These are phyloP conservation scores for Chondrus crispus DNA, from an alignment of 23 red algal species.

Conservation along the genomic window DNA sequence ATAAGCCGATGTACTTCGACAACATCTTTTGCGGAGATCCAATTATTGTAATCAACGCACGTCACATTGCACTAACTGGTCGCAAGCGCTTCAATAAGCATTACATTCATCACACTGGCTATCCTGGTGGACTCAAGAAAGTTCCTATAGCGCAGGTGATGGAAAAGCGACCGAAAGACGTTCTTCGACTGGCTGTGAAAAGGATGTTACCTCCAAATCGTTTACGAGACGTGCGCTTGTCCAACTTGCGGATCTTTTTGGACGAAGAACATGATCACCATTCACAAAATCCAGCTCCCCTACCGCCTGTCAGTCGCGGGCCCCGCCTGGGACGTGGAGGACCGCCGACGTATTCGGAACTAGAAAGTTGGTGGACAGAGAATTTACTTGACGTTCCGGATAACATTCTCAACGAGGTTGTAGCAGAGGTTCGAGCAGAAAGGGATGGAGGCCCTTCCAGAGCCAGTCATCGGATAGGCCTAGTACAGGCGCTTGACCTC, in stretches of 20 bases:
- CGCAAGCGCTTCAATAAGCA: conserved; percentile 75
- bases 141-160: conserved; percentile 46
- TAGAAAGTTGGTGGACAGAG: conserved; percentile 56
- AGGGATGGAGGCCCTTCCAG: no score
- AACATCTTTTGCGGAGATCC: conserved; percentile 76
- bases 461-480: background rate
- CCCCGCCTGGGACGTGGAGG: conserved; percentile 26
- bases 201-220: conserved; percentile 77
- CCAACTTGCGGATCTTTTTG: conserved; percentile 64
- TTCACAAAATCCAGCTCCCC: conserved; percentile 39
- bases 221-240: conserved; percentile 38
- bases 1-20: conserved; percentile 73
- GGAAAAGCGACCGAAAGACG: conserved; percentile 54
- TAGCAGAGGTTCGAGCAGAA: conserved; percentile 23
- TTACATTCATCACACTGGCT: conserved; percentile 75
- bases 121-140: conserved; percentile 76
- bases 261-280: conserved; percentile 68
- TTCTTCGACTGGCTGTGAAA: conserved; percentile 62
- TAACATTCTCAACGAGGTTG: background rate
- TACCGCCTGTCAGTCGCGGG: conserved; percentile 35
- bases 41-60: conserved; percentile 85
- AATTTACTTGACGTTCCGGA: conserved; percentile 29
- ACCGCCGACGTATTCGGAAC: conserved; percentile 13
- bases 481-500: background rate
- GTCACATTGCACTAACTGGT: conserved; percentile 68